A percentile compares a stretch with the other conserved stretches of the same genome.
phyloP scores from a whole-genome alignment of 495 filamentous ascomycete species.

The Lineolata rhizophorae region DNA sequence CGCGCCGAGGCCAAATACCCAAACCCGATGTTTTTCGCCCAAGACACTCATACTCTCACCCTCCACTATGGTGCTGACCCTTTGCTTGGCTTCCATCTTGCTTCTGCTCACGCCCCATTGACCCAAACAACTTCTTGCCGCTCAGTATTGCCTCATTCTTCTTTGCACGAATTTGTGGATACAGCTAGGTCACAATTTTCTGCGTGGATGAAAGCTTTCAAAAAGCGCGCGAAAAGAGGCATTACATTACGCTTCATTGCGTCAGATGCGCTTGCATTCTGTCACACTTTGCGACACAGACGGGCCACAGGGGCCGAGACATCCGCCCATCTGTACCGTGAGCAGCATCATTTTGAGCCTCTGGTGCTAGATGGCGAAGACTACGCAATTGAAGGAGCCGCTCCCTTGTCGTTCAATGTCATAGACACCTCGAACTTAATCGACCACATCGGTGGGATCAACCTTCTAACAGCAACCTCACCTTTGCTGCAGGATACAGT shows the following conservation, averaged over 20 bases:
- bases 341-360: conserved; percentile 3
- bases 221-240: neutral
- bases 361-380: conserved; percentile 4
- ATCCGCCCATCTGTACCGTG: conserved; percentile 5
- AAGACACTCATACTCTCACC: conserved; percentile 1
- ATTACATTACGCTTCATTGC: conserved; percentile 1
- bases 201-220: conserved; percentile 3
- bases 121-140: too few relatives aligned
- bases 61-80: conserved; percentile 12
- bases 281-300: conserved; percentile 3
- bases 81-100: conserved; percentile 11
- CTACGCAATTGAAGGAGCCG: conserved; percentile 12
- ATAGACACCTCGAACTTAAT: conserved; percentile 35
- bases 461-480: conserved; percentile 23
- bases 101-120: conserved; percentile 5
- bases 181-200: conserved; percentile 5
- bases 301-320: neutral
- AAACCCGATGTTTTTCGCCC: conserved; percentile 17
- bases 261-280: conserved; percentile 6
- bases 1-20: conserved; percentile 2
- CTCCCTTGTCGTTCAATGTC: conserved; percentile 27
- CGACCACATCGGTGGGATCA: conserved; percentile 26
- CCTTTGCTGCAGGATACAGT: conserved; percentile 22
- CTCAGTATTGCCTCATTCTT: too few relatives aligned
- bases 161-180: too few relatives aligned